A percentile compares a stretch with the other conserved stretches of the same genome.
phyloP scores from a whole-genome alignment of 768 basidiomycete genomes.

The Piloderma croceum region DNA sequence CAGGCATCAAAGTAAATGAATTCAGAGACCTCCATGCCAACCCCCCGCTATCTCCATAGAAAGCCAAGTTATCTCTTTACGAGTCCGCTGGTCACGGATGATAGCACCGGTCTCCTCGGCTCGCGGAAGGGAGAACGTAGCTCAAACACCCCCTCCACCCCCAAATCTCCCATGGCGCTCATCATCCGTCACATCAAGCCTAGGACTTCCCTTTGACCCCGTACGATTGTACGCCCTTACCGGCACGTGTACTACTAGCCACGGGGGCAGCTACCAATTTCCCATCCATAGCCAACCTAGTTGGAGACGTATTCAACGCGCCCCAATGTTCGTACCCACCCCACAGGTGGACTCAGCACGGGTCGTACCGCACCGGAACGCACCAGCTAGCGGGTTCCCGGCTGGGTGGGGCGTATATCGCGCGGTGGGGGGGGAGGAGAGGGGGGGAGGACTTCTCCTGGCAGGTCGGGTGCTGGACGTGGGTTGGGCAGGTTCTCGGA shows the following conservation, averaged over 20 bases:
- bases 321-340: conserved; percentile 67
- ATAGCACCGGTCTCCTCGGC: conserved; percentile 60
- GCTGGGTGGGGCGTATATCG: conserved; percentile 76
- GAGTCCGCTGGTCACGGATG: conserved; percentile 76
- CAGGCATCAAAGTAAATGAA: conserved; percentile 81
- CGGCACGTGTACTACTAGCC: conserved; percentile 58
- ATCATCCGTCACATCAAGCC: conserved; percentile 23
- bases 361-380: conserved; percentile 65
- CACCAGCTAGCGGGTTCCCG: conserved; percentile 64
- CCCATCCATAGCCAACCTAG: conserved; percentile 72
- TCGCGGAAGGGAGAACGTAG: conserved; percentile 22
- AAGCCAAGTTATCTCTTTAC: conserved; percentile 74
- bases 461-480: conserved; percentile 80
- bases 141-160: conserved; percentile 18
- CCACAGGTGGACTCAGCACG: conserved; percentile 78
- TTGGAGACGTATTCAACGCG: conserved; percentile 79
- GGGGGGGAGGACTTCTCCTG: conserved; percentile 36
- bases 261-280: conserved; percentile 83
- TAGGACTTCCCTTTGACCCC: conserved; percentile 75
- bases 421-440: conserved; percentile 84
- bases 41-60: conserved; percentile 81
- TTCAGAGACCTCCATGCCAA: conserved; percentile 87
- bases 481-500: too few species aligned
- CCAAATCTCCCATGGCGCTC: too few species aligned
- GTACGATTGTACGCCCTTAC: conserved; percentile 64